These are phyloP conservation scores for Globisporangium paroecandrum DNA, from an alignment of 352 stramenopile species.

Conservation along the genomic window DNA sequence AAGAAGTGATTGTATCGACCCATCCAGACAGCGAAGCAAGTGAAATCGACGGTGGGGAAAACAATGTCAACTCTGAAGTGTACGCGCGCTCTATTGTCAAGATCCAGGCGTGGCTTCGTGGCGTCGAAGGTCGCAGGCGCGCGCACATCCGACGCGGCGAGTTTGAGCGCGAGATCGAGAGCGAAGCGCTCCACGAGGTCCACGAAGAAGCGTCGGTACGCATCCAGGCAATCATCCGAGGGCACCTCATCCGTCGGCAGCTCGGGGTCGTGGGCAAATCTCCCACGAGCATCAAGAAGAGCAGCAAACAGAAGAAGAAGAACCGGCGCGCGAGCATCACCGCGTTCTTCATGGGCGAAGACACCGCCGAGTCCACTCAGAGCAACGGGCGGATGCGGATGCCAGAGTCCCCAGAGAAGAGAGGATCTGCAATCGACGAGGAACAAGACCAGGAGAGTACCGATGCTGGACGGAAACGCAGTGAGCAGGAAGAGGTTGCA, in stretches of 20 bases:
- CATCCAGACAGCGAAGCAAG: neutral
- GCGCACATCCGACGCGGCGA: conserved; percentile 4
- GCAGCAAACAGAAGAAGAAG: conserved; percentile 1
- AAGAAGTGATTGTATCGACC: neutral
- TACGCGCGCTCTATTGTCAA: neutral
- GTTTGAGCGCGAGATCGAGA: conserved; percentile 16
- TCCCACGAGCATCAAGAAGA: neutral
- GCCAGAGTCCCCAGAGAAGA: neutral
- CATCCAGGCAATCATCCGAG: conserved; percentile 15
- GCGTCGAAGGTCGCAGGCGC: conserved; percentile 5
- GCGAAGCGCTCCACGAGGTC: conserved; percentile 13
- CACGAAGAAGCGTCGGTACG: conserved; percentile 12
- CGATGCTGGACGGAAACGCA: neutral
- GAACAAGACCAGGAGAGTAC: neutral
- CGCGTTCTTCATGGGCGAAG: conserved; percentile 6
- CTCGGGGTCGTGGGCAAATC: conserved; percentile 1
- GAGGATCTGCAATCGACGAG: neutral
- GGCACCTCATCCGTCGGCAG: conserved; percentile 4
- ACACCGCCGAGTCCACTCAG: neutral
- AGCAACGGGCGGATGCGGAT: neutral
- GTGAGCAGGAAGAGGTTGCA: conserved; percentile 19
- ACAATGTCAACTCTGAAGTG: neutral
- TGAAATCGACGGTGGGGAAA: neutral
- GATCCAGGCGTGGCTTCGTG: conserved; percentile 15
- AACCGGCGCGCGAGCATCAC: conserved; percentile 5